phyloP scores from a whole-genome alignment of 2,329 filamentous ascomycete genomes.

The Pezicula radicicola region DNA sequence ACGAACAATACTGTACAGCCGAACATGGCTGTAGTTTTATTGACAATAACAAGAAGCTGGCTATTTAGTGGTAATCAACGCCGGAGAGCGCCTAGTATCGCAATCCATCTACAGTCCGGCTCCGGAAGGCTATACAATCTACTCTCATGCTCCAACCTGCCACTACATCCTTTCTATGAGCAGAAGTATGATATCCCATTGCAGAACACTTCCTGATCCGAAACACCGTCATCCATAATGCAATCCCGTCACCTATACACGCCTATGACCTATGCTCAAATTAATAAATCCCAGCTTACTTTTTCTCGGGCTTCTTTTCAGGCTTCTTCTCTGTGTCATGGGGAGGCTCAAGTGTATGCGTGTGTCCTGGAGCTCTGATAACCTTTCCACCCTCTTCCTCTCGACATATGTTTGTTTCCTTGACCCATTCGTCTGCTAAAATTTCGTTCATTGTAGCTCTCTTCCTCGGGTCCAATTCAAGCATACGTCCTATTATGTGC shows the following conservation, averaged over 20 bases:
- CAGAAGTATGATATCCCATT: constrained; percentile 8
- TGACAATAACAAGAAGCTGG: too few relatives aligned
- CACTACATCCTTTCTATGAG: constrained; percentile 12
- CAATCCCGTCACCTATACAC: constrained; percentile 4
- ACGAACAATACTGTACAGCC: too few relatives aligned
- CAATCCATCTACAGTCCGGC: background rate
- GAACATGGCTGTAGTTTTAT: too few relatives aligned
- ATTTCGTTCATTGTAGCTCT: constrained; percentile 85
- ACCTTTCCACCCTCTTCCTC: constrained; percentile 78
- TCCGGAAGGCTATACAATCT: constrained; percentile 21
- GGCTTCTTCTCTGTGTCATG: background rate
- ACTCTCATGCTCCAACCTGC: constrained; percentile 10
- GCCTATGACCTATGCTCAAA: background rate
- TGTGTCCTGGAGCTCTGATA: constrained; percentile 72
- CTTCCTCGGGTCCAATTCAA: constrained; percentile 80
- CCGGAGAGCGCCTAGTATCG: background rate
- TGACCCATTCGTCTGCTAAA: constrained; percentile 86
- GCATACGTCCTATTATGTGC: constrained; percentile 88
- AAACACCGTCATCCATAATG: constrained; percentile 11
- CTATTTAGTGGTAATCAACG: background rate
- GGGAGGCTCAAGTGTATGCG: constrained; percentile 79
- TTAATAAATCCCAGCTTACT: background rate
- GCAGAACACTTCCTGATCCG: constrained; percentile 4
- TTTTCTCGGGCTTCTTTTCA: background rate
- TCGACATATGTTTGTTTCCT: constrained; percentile 76